Evolutionary conservation across 2,329 filamentous ascomycete genomes (phyloP).

Genomic region (Kalmusia sp.): DNA sequence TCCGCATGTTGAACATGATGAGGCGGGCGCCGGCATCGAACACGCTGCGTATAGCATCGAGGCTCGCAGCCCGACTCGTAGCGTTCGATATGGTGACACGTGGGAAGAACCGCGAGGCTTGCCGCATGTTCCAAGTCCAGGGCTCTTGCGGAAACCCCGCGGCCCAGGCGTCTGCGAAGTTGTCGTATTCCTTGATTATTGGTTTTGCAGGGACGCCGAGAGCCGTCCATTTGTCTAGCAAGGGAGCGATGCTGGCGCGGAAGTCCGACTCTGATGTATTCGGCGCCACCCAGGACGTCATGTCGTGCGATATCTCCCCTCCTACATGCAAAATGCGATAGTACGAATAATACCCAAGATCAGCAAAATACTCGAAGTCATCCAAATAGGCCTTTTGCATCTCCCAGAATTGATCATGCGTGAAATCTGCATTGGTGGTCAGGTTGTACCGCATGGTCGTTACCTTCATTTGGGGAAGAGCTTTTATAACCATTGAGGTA

Average conservation of each 20-base stretch:
- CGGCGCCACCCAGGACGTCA: conserved; percentile 11
- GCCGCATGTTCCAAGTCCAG: conserved; percentile 28
- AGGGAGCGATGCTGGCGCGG: conserved; percentile 9
- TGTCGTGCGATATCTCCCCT: conserved; percentile 13
- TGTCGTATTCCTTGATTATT: conserved; percentile 23
- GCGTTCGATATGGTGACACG: conserved; percentile 21
- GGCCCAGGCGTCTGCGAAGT: conserved; percentile 22
- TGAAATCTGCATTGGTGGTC: too few species aligned
- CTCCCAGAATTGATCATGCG: too few species aligned
- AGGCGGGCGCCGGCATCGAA: conserved; percentile 27
- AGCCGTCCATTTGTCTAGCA: conserved; percentile 7
- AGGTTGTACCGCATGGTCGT: too few species aligned
- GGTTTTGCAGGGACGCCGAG: conserved; percentile 23
- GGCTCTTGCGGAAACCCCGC: conserved; percentile 20
- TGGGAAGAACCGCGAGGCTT: conserved; percentile 36
- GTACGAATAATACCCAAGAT: conserved; percentile 15
- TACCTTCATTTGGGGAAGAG: too few species aligned
- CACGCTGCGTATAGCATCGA: conserved; percentile 16
- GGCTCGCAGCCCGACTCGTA: conserved; percentile 29
- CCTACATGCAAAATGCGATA: conserved; percentile 10
- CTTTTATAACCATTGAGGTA: too few species aligned
- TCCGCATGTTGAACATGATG: conserved; percentile 16
- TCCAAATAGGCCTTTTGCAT: conserved; percentile 8
- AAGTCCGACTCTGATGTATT: conserved; percentile 10
- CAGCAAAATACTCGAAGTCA: conserved; percentile 10